Percentiles rank a stretch among this genome's conserved stretches.
phyloP scores from a whole-genome alignment of 345 rosid species.

The Microcos paniculata region DNA sequence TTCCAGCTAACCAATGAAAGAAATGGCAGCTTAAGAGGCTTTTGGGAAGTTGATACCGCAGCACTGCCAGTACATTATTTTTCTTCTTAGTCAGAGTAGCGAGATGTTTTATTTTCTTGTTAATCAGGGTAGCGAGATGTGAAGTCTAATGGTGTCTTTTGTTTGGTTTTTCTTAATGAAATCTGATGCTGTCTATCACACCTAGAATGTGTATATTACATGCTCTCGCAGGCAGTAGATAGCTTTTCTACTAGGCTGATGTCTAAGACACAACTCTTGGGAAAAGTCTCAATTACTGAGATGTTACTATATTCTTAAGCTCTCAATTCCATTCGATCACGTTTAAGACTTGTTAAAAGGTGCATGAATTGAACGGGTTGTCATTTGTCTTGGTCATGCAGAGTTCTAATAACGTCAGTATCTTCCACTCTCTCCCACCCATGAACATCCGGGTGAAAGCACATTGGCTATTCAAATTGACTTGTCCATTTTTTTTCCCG shows the following conservation, averaged over 20 bases:
- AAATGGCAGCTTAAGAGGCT: slow-evolving; percentile 51
- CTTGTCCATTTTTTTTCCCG: too few relatives aligned
- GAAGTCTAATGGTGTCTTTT: too few relatives aligned
- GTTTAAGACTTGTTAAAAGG: neutral
- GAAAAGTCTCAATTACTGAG: neutral
- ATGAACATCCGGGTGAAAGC: too few relatives aligned
- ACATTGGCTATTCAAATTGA: too few relatives aligned
- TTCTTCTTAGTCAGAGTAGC: neutral
- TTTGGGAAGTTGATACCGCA: slow-evolving; percentile 61
- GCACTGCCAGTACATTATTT: slow-evolving; percentile 46
- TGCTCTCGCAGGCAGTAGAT: neutral
- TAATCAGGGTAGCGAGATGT: too few relatives aligned
- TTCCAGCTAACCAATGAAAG: slow-evolving; percentile 44
- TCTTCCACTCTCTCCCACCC: too few relatives aligned
- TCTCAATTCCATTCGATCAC: neutral
- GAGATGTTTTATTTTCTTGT: neutral
- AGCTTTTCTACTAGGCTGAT: neutral
- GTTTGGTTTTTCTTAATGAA: too few relatives aligned
- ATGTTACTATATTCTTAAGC: neutral
- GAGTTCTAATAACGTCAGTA: too few relatives aligned
- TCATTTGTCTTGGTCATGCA: too few relatives aligned
- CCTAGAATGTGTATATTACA: neutral
- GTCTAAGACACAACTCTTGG: neutral
- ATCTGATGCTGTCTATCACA: neutral
- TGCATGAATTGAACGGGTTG: too few relatives aligned